Evolutionary conservation across 1,139 yeast species (phyloP), one percentile per base, ranked within the genome.

Genomic region (Scheffersomyces parashehatae): DNA sequence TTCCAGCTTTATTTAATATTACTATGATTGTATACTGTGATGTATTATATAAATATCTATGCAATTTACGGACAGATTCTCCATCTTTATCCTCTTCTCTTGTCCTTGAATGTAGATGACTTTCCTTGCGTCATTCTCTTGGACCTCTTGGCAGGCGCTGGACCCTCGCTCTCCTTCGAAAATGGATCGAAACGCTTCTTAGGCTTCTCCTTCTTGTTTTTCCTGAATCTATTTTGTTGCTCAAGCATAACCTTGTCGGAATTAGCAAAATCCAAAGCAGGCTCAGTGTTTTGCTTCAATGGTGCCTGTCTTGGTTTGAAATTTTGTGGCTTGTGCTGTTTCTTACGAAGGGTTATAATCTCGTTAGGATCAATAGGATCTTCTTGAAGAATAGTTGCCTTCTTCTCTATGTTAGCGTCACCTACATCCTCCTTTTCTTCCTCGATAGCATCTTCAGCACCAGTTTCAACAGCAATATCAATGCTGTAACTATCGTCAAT

Each of bases 171-270:
- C 5, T 68, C 70, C 42, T 59, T 61, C 24, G 63, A 61, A 53
- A 82, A 84, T 2, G 91, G 90, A 62, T 85, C 85, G 52, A 81
- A 85, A 3, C 77, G 67, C 46, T 77, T 72, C 56, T 77, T 78
- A 55, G 74, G 78, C 39, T 56, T 54, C 14, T 53, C 51, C 7
- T 44, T 45, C 9, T 55, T 51, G 35, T 54, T 54, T 14, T 54
- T 50, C 28, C 55, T 55, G 29, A 52, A 57, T 15, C 49, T 54
- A 49, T 51, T 47, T 45, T 61, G 49, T 39, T 59, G 37, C 34
- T 56, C 61, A 36, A 65, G 63, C 58, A 80, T 60, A 20, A 83
- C 66, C 50, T 75, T 80, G 42, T 80, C 76, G 14, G 76, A 73
- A 35, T 63, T 69, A 1, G 69, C 60, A 54, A 83, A 81, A 49